Evolutionary conservation across 75 land plant species (phyloP), one percentile per base, ranked within the genome.

Genomic region (Pseudotsuga menziesii): DNA sequence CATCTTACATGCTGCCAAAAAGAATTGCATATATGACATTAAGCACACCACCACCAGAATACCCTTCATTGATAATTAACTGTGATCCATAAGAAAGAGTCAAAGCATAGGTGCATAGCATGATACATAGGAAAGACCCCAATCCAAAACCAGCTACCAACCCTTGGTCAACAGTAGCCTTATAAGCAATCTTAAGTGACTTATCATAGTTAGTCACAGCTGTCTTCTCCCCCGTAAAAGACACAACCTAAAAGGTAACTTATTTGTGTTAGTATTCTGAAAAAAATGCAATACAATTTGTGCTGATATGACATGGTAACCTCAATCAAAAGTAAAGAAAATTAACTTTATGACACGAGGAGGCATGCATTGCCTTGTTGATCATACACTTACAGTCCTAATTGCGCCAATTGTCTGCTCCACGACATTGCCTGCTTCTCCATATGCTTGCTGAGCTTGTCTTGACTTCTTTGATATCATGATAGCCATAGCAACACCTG

Each of bases 171-270:
- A 89, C 85, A 9, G 86, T 84, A 27, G 90, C 72, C 57, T 86
- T 87, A 71, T 91, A 95, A 11, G 99, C 94, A 17, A 58, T 64
- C 27, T 76, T 85, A 15, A 96, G 82, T 14, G 88, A 78, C 64
- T 83, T 84, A 39, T 87, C 81, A 77, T 96, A 96, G 29, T 86
- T 85, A 0, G 58, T 56, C 12, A 94, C 80, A 14, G 99, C 87
- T 81, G 82, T 90, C 62, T 77, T 87, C 81, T 96, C 99, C 58
- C 99, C 99, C 58, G 94, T 90, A 72, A 94, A 96, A 17, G 99
- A 91, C 44, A 87, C 88, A 52, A 95, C 98, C 98, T 95, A 67
- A 48, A 48, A 48, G 12, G 1, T 48, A 2, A 48, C 9, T 9
- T 2, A 48, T 48, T 11, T 9, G 54, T 11, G 2, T 48, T 48